Evolutionary conservation across 176 grass and related monocot genomes (phyloP).

Genomic region (Tuctoria greenei): DNA sequence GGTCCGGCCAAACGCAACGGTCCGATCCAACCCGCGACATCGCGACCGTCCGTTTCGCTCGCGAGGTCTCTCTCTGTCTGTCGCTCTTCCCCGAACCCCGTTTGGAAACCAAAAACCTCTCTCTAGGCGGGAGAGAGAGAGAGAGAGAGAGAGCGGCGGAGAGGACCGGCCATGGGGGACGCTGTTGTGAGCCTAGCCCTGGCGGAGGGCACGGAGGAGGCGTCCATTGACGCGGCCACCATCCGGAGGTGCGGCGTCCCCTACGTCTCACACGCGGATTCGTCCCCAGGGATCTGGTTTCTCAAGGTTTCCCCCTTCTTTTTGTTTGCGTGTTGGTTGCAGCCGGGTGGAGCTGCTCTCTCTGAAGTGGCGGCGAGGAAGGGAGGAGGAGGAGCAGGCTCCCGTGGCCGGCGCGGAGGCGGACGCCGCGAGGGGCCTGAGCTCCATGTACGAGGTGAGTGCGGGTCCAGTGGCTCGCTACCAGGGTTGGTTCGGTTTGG

Average conservation of each 20-base stretch:
- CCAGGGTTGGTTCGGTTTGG: not conserved
- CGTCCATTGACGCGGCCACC: conserved; percentile 38
- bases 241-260: conserved; percentile 51
- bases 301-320: not conserved
- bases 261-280: not conserved
- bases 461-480: not conserved
- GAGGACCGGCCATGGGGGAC: conserved; percentile 47
- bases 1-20: not conserved
- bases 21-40: not conserved
- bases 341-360: conserved; percentile 67
- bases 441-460: conserved; percentile 45
- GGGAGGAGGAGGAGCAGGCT: conserved; percentile 16
- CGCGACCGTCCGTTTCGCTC: not conserved
- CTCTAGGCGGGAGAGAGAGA: conserved; percentile 41
- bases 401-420: not conserved
- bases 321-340: conserved; percentile 5
- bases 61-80: too few species aligned
- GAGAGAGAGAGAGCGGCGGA: not conserved
- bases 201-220: conserved; percentile 23
- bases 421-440: conserved; percentile 26
- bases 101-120: conserved; percentile 44
- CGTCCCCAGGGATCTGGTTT: not conserved
- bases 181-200: conserved; percentile 18
- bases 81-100: not conserved
- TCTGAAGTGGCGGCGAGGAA: conserved; percentile 10